Percentiles rank a stretch among this genome's conserved stretches.
phyloP scores from a whole-genome alignment of 2,329 filamentous ascomycete genomes.

The Trichoderma sp. region DNA sequence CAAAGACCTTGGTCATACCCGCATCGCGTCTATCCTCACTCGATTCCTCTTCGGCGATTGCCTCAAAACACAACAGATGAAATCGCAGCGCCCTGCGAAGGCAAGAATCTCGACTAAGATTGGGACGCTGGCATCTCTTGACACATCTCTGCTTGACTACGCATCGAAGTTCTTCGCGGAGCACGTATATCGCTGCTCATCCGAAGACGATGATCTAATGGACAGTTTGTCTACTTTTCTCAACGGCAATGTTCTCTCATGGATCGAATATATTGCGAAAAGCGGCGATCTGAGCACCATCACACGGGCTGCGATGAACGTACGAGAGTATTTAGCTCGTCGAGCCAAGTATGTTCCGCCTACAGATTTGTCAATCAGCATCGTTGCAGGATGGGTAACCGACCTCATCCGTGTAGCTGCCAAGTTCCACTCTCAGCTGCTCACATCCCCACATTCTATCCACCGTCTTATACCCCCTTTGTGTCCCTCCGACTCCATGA shows the following conservation, averaged over 20 bases:
- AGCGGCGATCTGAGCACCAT: not conserved
- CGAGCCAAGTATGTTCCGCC: not conserved
- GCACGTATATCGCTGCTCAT: not conserved
- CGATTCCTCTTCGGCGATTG: not conserved
- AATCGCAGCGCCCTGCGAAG: not conserved
- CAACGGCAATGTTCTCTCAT: not conserved
- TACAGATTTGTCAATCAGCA: not conserved
- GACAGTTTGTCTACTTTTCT: not conserved
- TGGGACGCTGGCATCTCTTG: not conserved
- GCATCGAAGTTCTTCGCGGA: not conserved
- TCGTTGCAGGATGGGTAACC: slow-evolving; percentile 2
- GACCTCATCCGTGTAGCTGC: slow-evolving; percentile 3
- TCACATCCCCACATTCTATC: not conserved
- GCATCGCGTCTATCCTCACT: not conserved
- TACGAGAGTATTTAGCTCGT: not conserved
- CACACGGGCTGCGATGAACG: not conserved
- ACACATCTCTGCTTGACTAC: slow-evolving; percentile 5
- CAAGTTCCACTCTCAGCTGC: slow-evolving; percentile 3
- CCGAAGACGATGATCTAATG: not conserved
- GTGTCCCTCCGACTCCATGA: slow-evolving; percentile 9
- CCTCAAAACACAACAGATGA: slow-evolving; percentile 1
- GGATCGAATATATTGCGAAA: slow-evolving; percentile 15
- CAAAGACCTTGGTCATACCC: not conserved
- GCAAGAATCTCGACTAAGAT: not conserved
- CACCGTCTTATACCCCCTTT: slow-evolving; percentile 9